Percentiles rank a stretch among this genome's conserved stretches.
Conservation (phyloP, 345 rosid species). For the Heritiera fomes region DNA sequence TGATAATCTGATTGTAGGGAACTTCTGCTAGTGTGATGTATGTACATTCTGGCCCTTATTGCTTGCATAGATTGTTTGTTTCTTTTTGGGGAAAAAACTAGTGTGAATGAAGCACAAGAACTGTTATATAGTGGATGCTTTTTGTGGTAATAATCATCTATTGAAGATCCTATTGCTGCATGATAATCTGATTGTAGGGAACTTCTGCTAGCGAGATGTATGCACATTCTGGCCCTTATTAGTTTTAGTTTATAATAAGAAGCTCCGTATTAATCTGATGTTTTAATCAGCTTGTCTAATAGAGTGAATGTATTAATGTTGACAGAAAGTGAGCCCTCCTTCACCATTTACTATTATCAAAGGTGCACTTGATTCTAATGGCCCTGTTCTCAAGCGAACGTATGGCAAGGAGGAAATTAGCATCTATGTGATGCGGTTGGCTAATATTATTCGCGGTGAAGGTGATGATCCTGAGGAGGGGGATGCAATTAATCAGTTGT, state of each 20-base stretch:
- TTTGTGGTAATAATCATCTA: background rate
- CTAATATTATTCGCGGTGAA: slow-evolving; percentile 43
- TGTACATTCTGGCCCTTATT: background rate
- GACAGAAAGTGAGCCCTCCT: slow-evolving; percentile 86
- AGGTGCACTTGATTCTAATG: slow-evolving; percentile 67
- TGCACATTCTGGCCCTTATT: background rate
- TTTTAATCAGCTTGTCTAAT: background rate
- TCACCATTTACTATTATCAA: slow-evolving; percentile 60
- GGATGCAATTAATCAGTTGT: slow-evolving; percentile 75
- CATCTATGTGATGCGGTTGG: slow-evolving; percentile 65
- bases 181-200: background rate
- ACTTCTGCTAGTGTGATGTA: too few relatives aligned
- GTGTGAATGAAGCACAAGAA: too few relatives aligned
- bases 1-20: too few relatives aligned
- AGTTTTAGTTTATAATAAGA: background rate
- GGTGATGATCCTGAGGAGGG: slow-evolving; percentile 53
- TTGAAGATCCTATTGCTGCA: background rate
- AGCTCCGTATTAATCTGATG: background rate
- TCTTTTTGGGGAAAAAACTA: too few relatives aligned
- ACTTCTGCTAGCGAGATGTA: background rate
- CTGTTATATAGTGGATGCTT: too few relatives aligned
- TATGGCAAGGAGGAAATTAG: slow-evolving; percentile 69
- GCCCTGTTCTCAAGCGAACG: slow-evolving; percentile 69
- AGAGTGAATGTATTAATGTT: background rate
- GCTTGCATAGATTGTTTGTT: too few relatives aligned